Conservation (phyloP, 768 basidiomycete genomes). For the Plicaturopsis crispa region DNA sequence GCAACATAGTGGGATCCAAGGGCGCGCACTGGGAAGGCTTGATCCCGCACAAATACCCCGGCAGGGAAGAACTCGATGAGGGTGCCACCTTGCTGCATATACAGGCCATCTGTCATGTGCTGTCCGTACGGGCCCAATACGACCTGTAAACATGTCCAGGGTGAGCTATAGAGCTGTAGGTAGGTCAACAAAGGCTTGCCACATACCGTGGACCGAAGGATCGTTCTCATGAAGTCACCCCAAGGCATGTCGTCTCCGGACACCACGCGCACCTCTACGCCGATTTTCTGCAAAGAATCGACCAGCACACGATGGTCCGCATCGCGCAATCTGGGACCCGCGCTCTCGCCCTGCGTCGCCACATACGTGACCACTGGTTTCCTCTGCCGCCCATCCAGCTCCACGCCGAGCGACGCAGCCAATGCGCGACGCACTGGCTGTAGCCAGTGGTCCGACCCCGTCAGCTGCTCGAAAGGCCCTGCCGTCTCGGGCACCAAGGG, state of each 20-base stretch:
- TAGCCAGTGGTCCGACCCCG: constrained; percentile 58
- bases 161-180: constrained; percentile 6
- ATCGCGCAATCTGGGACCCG: constrained; percentile 41
- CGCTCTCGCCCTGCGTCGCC: constrained; percentile 45
- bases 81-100: constrained; percentile 61
- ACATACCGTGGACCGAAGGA: constrained; percentile 63
- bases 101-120: constrained; percentile 61
- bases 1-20: constrained; percentile 52
- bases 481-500: constrained; percentile 33
- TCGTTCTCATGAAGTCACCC: constrained; percentile 55
- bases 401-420: constrained; percentile 32
- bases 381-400: constrained; percentile 10
- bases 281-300: constrained; percentile 45
- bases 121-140: constrained; percentile 52
- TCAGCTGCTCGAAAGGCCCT: constrained; percentile 34
- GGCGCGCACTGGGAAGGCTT: constrained; percentile 46
- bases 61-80: constrained; percentile 75
- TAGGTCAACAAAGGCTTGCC: constrained; percentile 1
- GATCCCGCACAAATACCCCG: constrained; percentile 57
- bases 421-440: constrained; percentile 42
- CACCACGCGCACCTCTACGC: constrained; percentile 50
- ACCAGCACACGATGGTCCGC: constrained; percentile 59
- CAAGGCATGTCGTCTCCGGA: constrained; percentile 46
- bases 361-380: constrained; percentile 61
- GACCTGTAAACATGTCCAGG: constrained; percentile 34